phyloP scores from a whole-genome alignment of 495 filamentous ascomycete genomes.

The Neurospora intermedia region DNA sequence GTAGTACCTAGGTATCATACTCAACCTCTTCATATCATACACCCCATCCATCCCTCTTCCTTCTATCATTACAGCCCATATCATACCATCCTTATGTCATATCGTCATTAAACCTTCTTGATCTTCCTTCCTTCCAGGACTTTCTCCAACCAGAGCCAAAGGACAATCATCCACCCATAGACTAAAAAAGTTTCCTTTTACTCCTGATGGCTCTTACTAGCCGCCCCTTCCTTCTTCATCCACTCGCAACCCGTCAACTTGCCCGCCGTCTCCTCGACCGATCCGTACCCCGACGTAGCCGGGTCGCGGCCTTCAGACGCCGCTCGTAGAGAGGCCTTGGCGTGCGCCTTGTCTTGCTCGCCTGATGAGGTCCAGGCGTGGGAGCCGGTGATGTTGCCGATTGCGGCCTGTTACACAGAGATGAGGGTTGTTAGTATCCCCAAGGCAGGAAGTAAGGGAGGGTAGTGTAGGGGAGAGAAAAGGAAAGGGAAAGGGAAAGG shows the following conservation, averaged over 20 bases:
- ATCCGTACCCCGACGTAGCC: slow-evolving; percentile 28
- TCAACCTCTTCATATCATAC: too few relatives aligned
- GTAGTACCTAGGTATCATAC: too few relatives aligned
- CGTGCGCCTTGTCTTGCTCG: slow-evolving; percentile 36
- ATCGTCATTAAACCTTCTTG: neutral
- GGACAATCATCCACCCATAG: too few relatives aligned
- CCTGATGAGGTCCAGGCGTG: slow-evolving; percentile 34
- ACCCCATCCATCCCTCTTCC: too few relatives aligned
- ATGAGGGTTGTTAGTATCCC: neutral
- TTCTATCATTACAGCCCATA: too few relatives aligned
- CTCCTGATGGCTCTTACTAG: slow-evolving; percentile 12
- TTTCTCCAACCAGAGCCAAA: too few relatives aligned
- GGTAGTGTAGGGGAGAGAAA: neutral
- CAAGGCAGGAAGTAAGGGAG: neutral
- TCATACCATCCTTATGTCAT: neutral
- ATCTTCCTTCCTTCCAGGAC: too few relatives aligned
- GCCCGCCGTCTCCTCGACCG: slow-evolving; percentile 33
- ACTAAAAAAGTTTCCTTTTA: neutral
- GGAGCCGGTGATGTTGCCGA: slow-evolving; percentile 32
- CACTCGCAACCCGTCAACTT: slow-evolving; percentile 34
- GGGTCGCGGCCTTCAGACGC: slow-evolving; percentile 32
- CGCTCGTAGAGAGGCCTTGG: slow-evolving; percentile 28
- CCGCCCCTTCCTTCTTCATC: slow-evolving; percentile 34
- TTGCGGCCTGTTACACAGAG: neutral
- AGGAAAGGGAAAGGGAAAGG: too few relatives aligned